These are phyloP conservation scores for Ogataea sp. DNA, from an alignment of 805 yeast genomes.

Conservation along the genomic window DNA sequence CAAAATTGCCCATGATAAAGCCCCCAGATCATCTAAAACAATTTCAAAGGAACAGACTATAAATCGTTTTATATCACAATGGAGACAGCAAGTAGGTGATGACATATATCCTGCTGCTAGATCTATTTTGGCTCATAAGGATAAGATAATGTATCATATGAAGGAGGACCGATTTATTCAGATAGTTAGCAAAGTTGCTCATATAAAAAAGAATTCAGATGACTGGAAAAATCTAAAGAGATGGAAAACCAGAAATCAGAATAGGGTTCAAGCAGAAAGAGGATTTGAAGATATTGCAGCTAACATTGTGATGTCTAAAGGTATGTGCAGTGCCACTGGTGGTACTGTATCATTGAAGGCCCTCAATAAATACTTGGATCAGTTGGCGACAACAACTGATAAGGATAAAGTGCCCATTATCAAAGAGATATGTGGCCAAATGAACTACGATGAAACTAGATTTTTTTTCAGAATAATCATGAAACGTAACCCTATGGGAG, in stretches of 20 bases:
- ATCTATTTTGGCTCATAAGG: conserved; percentile 56
- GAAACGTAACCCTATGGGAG: conserved; percentile 49
- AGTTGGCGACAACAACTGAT: conserved; percentile 19
- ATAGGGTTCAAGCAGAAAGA: conserved; percentile 26
- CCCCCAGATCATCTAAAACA: conserved; percentile 6
- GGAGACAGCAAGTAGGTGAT: conserved; percentile 48
- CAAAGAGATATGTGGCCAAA: conserved; percentile 35
- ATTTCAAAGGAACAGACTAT: conserved; percentile 12
- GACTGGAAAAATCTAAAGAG: conserved; percentile 44
- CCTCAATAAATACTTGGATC: conserved; percentile 40
- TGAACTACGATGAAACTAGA: conserved; percentile 55
- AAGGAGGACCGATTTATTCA: conserved; percentile 56
- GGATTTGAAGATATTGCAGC: conserved; percentile 41
- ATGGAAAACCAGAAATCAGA: conserved; percentile 39
- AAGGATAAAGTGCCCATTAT: conserved; percentile 31
- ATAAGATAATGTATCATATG: conserved; percentile 43
- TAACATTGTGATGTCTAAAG: conserved; percentile 39
- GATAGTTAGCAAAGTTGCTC: conserved; percentile 40
- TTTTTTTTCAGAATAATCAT: conserved; percentile 65
- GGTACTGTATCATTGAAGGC: conserved; percentile 36
- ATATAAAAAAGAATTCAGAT: conserved; percentile 50
- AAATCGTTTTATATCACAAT: conserved; percentile 34
- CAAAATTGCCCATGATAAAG: conserved; percentile 20
- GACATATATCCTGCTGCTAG: conserved; percentile 63
- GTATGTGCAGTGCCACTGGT: conserved; percentile 1